Percentiles rank a stretch among this genome's conserved stretches.
These are phyloP conservation scores for Diversispora epigaea DNA, from an alignment of 192 early-diverging fungal species.

Conservation along the genomic window DNA sequence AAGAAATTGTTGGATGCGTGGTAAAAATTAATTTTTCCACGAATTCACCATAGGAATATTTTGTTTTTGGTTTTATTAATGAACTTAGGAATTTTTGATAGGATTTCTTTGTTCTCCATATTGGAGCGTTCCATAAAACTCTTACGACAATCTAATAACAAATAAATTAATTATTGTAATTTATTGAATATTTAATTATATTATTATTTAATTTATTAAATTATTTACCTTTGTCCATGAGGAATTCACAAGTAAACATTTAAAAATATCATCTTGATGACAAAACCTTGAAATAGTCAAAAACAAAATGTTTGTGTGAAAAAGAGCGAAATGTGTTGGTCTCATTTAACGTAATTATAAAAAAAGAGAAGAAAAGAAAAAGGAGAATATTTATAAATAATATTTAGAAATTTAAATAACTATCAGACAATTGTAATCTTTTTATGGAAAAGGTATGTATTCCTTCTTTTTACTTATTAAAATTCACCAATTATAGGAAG, in stretches of 20 bases:
- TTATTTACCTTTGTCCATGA: not conserved
- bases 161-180: not conserved
- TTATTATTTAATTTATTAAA: too few relatives aligned
- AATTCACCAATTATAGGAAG: too few relatives aligned
- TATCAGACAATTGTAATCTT: too few relatives aligned
- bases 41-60: not conserved
- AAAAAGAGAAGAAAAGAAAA: too few relatives aligned
- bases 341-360: too few relatives aligned
- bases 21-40: not conserved
- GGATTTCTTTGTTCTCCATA: not conserved
- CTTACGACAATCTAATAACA: not conserved
- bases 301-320: too few relatives aligned
- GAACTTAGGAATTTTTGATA: not conserved
- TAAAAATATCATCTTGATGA: conserved; percentile 11
- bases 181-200: not conserved
- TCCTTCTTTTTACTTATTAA: too few relatives aligned
- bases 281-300: not conserved
- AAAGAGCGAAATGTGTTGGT: too few relatives aligned
- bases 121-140: not conserved
- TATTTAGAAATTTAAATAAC: too few relatives aligned
- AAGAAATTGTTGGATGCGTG: not conserved
- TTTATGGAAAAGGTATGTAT: too few relatives aligned
- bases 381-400: too few relatives aligned
- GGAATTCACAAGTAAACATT: not conserved
- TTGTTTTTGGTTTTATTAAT: not conserved